A percentile compares a stretch with the other conserved stretches of the same genome.
These are phyloP conservation scores for Aspergillus pseudotamarii DNA, from an alignment of 2,329 filamentous ascomycete species.

Conservation along the genomic window DNA sequence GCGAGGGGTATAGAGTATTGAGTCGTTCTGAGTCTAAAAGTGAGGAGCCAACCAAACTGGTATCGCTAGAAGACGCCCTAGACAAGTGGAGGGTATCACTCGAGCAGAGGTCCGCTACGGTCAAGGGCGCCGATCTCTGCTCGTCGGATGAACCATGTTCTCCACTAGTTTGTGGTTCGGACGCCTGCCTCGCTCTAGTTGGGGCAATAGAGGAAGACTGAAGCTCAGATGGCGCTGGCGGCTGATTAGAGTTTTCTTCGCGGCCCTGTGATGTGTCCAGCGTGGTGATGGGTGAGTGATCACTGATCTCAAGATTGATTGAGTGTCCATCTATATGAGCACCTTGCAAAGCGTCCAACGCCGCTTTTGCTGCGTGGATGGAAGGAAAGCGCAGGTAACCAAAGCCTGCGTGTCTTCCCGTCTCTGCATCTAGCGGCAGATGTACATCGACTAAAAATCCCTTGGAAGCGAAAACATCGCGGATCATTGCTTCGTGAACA, in stretches of 20 bases:
- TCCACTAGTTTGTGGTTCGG: background rate
- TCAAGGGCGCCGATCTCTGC: conserved; percentile 6
- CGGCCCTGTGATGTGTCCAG: conserved; percentile 4
- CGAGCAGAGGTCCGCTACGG: conserved; percentile 15
- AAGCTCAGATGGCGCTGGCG: background rate
- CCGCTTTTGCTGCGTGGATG: conserved; percentile 37
- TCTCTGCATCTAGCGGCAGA: conserved; percentile 36
- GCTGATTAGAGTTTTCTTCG: background rate
- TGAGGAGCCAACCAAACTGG: conserved; percentile 4
- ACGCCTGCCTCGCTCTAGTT: background rate
- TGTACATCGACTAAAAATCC: conserved; percentile 41
- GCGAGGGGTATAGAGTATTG: conserved; percentile 37
- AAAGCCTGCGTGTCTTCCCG: conserved; percentile 43
- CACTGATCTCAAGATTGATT: conserved; percentile 44
- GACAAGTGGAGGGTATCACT: conserved; percentile 7
- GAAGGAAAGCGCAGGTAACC: conserved; percentile 43
- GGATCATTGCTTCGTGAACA: conserved; percentile 40
- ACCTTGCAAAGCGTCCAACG: conserved; percentile 40
- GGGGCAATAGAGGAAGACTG: background rate
- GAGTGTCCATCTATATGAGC: conserved; percentile 41
- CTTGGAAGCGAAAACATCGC: conserved; percentile 40
- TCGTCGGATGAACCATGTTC: background rate
- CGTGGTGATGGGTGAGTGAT: conserved; percentile 28
- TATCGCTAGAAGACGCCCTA: background rate
- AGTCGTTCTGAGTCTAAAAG: conserved; percentile 14